Evolutionary conservation across 2,329 filamentous ascomycete genomes (phyloP).

Genomic region (Plenodomus tracheiphilus): DNA sequence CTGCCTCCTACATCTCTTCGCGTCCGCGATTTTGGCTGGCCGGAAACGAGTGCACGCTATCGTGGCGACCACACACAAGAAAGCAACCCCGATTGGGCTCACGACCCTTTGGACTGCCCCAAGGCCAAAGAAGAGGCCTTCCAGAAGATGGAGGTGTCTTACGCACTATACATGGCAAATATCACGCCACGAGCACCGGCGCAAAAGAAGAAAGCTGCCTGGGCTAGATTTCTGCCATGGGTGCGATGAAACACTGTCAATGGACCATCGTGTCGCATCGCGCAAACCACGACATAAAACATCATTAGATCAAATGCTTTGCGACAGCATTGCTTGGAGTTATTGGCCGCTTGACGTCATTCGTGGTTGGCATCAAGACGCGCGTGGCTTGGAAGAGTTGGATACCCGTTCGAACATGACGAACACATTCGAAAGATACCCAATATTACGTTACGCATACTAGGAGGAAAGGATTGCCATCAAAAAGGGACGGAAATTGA

Average conservation of each 20-base stretch:
- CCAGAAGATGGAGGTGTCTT: conserved; percentile 27
- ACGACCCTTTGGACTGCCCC: conserved; percentile 26
- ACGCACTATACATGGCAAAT: conserved; percentile 30
- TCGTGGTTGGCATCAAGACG: neutral
- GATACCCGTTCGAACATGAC: conserved; percentile 5
- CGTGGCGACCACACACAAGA: conserved; percentile 30
- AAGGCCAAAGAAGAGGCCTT: conserved; percentile 24
- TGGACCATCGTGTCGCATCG: neutral
- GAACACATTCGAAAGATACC: conserved; percentile 9
- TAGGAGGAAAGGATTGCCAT: neutral
- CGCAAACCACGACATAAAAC: neutral
- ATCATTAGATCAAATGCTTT: neutral
- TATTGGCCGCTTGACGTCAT: neutral
- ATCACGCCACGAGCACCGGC: conserved; percentile 6
- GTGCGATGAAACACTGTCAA: conserved; percentile 7
- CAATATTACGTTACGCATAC: conserved; percentile 1
- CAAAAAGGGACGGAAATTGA: neutral
- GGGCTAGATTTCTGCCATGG: conserved; percentile 25
- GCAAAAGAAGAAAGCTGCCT: conserved; percentile 25
- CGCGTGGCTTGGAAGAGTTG: neutral
- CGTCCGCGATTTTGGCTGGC: conserved; percentile 30
- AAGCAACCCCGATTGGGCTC: conserved; percentile 30
- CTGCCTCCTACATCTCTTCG: conserved; percentile 7
- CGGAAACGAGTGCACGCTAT: conserved; percentile 24
- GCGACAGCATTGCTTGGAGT: neutral